These are phyloP conservation scores for Oryza coarctata DNA, from an alignment of 176 grass and related monocot genomes.

Conservation along the genomic window DNA sequence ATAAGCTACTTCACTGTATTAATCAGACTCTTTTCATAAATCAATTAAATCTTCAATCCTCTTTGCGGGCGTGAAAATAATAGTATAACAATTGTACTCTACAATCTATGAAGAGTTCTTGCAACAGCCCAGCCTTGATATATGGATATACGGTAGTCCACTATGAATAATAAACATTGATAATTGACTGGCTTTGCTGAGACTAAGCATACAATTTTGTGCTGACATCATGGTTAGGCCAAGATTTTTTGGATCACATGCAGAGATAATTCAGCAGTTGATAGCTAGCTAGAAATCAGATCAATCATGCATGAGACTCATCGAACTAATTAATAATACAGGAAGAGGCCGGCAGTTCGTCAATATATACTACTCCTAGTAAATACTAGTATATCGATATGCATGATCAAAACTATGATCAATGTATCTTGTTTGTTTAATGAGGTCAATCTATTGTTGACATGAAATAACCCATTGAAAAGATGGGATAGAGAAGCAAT, in stretches of 20 bases:
- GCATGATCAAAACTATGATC: conserved; percentile 1
- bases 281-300: not conserved
- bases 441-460: conserved; percentile 6
- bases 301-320: not conserved
- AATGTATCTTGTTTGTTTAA: conserved; percentile 22
- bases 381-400: too few relatives aligned
- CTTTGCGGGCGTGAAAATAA: too few relatives aligned
- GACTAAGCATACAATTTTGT: not conserved
- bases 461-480: conserved; percentile 1
- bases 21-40: too few relatives aligned
- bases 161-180: not conserved
- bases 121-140: not conserved
- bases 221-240: conserved; percentile 29
- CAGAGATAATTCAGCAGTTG: conserved; percentile 14
- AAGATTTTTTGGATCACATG: conserved; percentile 33
- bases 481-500: not conserved
- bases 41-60: too few relatives aligned
- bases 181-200: not conserved
- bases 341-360: conserved; percentile 16
- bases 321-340: not conserved
- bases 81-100: not conserved
- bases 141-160: too few relatives aligned
- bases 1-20: too few relatives aligned
- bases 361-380: not conserved
- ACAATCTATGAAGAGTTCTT: not conserved